Evolutionary conservation across 768 basidiomycete genomes (phyloP), one percentile per base, ranked within the genome.

Genomic region (button mushroom (Agaricus bisporus)): DNA sequence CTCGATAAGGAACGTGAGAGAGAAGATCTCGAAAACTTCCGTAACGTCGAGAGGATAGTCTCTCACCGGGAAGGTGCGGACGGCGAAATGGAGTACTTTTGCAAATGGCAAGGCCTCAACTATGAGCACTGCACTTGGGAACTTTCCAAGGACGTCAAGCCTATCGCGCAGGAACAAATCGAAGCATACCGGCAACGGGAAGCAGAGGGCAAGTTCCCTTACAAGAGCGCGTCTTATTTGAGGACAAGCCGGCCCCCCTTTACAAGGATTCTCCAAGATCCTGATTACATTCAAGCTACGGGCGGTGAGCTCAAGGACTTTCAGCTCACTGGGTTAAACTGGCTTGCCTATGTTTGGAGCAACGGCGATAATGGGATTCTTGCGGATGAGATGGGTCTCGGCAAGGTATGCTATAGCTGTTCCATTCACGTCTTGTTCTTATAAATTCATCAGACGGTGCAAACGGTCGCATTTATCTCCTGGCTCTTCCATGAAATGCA

Each of bases 301-400:
- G 93, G 94, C 28, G 93, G 93, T 5, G 70, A 84, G 58, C 77
- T 98, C 56, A 99, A 99, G 71, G 97, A 98, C 63, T 99, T 99
- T 74, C 97, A 99, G 73, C 76, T 98, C 38, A 97, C 93, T 2
- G 97, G 97, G 20, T 77, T 99, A 58, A 99, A 99, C 65, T 99
- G 97, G 97, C 78, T 99, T n/a, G 88, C 91, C 4, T 98, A 95
- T 68, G 74, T 95, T 14, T 98, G 97, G 97, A 85, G 81, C 59
- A 84, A 91, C 60, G 91, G 91, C 8, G 88, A 95, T 61, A 98
- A 98, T 65, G 97, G 97, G 17, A 97, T 99, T 55, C 73, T 99
- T 35, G 97, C 97, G 0, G 97, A 99, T 64, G 97, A 99, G 78
- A 99, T 98, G 97, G 97, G 97, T 66, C 86, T 99, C 22, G 97